Conservation (phyloP, 108 stramenopile species). For the Nannochloropsis salina region DNA sequence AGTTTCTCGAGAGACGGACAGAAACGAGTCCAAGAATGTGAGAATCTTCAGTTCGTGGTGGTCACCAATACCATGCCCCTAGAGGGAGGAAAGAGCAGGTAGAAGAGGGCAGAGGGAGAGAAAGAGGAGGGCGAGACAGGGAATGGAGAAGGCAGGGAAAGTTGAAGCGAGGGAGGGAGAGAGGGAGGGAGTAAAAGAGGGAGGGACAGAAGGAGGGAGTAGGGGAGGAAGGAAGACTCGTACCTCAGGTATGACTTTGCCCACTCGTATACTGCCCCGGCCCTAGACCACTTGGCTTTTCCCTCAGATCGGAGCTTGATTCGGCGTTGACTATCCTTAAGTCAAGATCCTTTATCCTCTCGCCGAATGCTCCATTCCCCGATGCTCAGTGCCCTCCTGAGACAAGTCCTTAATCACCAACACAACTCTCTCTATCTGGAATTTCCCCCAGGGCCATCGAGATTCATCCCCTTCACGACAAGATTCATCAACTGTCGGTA, state of each 20-base stretch:
- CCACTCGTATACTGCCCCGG: too few species aligned
- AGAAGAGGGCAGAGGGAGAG: background rate
- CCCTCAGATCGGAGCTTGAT: background rate
- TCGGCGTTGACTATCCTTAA: background rate
- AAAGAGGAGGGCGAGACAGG: background rate
- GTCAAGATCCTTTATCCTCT: background rate
- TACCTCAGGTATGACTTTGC: background rate
- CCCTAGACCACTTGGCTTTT: too few species aligned
- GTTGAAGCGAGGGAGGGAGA: background rate
- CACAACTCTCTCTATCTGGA: background rate
- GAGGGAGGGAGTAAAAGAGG: background rate
- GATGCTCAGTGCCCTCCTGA: background rate
- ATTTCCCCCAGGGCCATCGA: constrained; percentile 21
- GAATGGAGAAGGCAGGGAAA: background rate
- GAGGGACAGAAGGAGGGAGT: background rate
- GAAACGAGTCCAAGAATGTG: background rate
- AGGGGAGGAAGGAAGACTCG: background rate
- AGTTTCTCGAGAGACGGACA: background rate
- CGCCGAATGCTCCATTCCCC: background rate
- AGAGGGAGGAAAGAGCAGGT: background rate
- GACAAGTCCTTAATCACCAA: background rate
- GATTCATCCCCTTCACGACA: constrained; percentile 7
- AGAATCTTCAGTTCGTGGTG: background rate
- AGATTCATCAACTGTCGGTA: constrained; percentile 73
- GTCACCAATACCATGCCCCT: background rate